These are phyloP conservation scores for Beta lomatogona DNA, from an alignment of 179 eudicot species.

Conservation along the genomic window DNA sequence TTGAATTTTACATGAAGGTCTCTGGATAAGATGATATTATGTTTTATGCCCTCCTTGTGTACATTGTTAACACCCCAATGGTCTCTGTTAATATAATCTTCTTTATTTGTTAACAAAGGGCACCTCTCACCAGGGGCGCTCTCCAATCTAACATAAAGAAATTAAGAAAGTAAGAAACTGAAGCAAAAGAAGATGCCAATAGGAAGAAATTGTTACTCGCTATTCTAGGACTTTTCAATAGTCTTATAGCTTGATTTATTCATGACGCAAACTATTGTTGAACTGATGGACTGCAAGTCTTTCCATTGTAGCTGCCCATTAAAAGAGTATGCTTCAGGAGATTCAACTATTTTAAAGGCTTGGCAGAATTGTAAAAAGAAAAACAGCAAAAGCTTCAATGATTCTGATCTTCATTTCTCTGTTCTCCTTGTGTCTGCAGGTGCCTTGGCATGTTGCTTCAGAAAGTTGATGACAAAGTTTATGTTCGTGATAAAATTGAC, in stretches of 20 bases:
- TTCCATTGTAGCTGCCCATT: neutral
- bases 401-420: neutral
- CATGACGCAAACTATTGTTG: neutral
- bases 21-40: neutral
- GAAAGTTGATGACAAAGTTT: constrained; percentile 80
- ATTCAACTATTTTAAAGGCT: neutral
- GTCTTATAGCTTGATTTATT: neutral
- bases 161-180: no score
- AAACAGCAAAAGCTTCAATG: neutral
- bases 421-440: constrained; percentile 40
- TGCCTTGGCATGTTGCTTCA: constrained; percentile 94
- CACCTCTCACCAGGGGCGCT: no score
- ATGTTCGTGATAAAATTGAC: constrained; percentile 86
- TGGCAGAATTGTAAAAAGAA: neutral
- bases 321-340: constrained; percentile 2
- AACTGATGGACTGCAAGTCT: neutral
- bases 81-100: neutral
- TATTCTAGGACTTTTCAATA: neutral
- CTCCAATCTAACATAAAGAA: no score
- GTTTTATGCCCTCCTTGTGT: no score
- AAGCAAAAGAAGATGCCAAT: neutral
- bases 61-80: neutral
- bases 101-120: no score
- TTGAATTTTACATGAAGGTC: neutral
- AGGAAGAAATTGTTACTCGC: neutral